Evolutionary conservation across 208 protist species (phyloP), one percentile per base, ranked within the genome.

Genomic region (Blechomonas ayalai): DNA sequence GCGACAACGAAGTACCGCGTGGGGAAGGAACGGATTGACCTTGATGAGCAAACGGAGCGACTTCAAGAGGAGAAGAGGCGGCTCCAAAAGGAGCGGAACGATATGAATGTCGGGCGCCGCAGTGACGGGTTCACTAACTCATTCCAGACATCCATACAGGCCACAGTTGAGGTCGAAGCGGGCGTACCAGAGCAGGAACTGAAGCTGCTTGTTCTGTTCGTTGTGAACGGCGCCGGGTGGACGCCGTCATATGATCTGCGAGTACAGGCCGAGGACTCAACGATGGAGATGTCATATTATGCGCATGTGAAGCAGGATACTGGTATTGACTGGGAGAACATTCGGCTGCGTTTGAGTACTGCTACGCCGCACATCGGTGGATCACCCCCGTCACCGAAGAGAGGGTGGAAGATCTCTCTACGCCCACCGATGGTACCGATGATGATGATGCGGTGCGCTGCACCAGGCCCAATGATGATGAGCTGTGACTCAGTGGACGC

Each of bases 221-320:
- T 77, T 9, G 55, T 59, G 32, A 55, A 32, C 28, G 65, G 61
- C 5, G 73, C 63, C 0, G 51, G 54, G 3, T 82, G 73, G 73
- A 52, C 45, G 18, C 63, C 67, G 0, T 38, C 67, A 19, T 81
- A 73, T 34, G 73, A 81, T 32, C 49, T 81, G 28, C 73, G 73
- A 25, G 58, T 76, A 23, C 46, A 65, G 33, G 40, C 51, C 40
- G 57, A 25, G 6, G 15, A 41, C 8, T 52, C 60, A 18, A 60
- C 32, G 53, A 42, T 76, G 52, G 56, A 67, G 36, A 31, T 82
- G 26, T 46, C 63, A 20, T 76, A 82, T 51, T 60, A 67, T 48
- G 73, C 68, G 15, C 54, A 66, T 26, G 70, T 79, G 54, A 49
- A 32, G 35, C 62, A 75, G 40, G 51, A 41, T 29, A 75, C 74